phyloP scores from a whole-genome alignment of 371 early-diverging fungal genomes.

The Mucor ambiguus region DNA sequence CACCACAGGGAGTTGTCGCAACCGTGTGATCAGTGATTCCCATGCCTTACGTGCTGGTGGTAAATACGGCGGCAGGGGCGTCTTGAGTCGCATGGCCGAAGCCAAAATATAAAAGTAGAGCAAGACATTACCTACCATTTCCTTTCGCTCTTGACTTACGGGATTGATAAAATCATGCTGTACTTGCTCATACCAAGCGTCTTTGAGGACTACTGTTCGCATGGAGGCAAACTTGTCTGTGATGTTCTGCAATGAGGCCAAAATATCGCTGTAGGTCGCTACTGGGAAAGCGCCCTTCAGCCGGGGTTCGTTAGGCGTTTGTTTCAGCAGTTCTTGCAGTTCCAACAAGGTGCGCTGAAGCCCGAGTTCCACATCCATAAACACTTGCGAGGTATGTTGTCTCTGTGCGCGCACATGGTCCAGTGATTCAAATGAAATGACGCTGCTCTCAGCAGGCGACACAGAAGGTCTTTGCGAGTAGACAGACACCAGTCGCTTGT shows the following conservation, averaged over 20 bases:
- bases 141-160: constrained; percentile 58
- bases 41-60: constrained; percentile 69
- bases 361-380: constrained; percentile 71
- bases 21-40: constrained; percentile 44
- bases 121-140: constrained; percentile 74
- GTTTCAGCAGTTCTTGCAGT: constrained; percentile 60
- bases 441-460: background rate
- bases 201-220: constrained; percentile 67
- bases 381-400: constrained; percentile 42
- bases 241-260: constrained; percentile 73
- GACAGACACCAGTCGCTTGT: constrained; percentile 67
- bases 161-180: constrained; percentile 60
- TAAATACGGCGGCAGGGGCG: constrained; percentile 80
- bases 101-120: constrained; percentile 83
- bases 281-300: constrained; percentile 83
- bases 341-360: constrained; percentile 70
- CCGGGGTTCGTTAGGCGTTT: constrained; percentile 84
- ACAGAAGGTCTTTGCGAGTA: constrained; percentile 33
- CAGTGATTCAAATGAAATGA: constrained; percentile 29
- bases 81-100: constrained; percentile 77
- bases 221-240: constrained; percentile 74
- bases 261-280: constrained; percentile 63
- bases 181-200: constrained; percentile 60
- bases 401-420: constrained; percentile 45
- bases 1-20: constrained; percentile 60